Evolutionary conservation across 139 green algal species (phyloP), one percentile per base, ranked within the genome.

Genomic region (Volvox reticuliferus): DNA sequence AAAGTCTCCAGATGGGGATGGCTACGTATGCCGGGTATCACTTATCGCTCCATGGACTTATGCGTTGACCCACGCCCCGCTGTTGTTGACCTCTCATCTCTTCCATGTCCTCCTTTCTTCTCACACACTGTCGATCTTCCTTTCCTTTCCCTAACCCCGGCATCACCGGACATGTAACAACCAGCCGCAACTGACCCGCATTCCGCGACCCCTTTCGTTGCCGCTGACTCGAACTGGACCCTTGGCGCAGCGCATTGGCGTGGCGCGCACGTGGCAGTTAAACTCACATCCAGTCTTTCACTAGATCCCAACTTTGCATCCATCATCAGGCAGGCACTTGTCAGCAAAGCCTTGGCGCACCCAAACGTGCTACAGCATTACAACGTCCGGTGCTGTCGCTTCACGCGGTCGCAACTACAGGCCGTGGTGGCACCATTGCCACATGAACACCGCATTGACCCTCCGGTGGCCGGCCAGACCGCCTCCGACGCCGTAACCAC

Each of bases 361-460:
- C 83, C 83, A 36, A 88, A 88, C 82, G 63, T 88, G 0, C 0
- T 88, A 13, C 83, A 88, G 83, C 83, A 88, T 28, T 88, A 81
- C 67, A 68, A 33, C 36, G 65, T 88, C 13, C 83, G 83, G 13
- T 80, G 67, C 83, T 88, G 83, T 68, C 83, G 36, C 22, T 35
- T 88, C 32, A 30, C 18, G 63, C 63, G 22, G 50, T 13, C 82
- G 28, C 19, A 30, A 14, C 0, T 35, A 19, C 20, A 33, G 77
- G 82, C 82, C 22, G 32, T 30, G 20, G 82, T 35, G 35, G 33
- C 63, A 26, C 3, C 82, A 1, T n/a, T 26, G 82, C 32, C 36
- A 26, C 26, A 55, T 22, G 17, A 6, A 1, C 82, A 81, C 18
- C 9, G 32, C 32, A 33, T 30, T n/a, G 21, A 33, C 32, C 32